Conservation (phyloP, 202 grass and related monocot genomes). For the Panicum virgatum region DNA sequence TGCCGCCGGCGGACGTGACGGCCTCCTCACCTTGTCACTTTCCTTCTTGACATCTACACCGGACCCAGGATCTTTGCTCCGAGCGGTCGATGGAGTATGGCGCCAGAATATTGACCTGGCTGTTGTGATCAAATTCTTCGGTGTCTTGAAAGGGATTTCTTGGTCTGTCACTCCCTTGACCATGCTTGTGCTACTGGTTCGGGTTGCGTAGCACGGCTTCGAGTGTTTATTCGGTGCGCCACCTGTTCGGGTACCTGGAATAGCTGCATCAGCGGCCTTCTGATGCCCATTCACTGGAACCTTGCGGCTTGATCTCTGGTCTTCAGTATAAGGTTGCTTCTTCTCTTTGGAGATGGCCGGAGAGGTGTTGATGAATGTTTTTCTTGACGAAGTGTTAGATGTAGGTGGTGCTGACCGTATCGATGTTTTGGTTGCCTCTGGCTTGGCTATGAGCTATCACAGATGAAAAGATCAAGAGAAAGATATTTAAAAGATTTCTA, state of each 20-base stretch:
- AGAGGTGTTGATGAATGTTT: background rate
- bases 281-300: background rate
- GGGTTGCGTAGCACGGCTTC: constrained; percentile 29
- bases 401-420: background rate
- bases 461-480: background rate
- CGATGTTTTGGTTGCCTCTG: constrained; percentile 14
- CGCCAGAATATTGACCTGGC: background rate
- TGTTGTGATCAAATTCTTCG: constrained; percentile 39
- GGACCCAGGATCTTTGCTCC: background rate
- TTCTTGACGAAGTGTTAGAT: background rate
- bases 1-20: background rate
- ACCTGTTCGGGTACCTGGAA: background rate
- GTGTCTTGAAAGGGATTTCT: constrained; percentile 17
- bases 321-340: background rate
- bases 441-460: constrained; percentile 31
- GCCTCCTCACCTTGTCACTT: background rate
- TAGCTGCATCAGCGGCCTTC: background rate
- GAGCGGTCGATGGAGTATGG: background rate
- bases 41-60: background rate
- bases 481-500: background rate
- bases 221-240: constrained; percentile 27
- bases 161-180: background rate
- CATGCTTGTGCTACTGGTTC: background rate
- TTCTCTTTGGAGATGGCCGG: constrained; percentile 21
- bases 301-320: constrained; percentile 22